Conservation (phyloP, 495 filamentous ascomycete genomes). For the Daldinia decipiens region DNA sequence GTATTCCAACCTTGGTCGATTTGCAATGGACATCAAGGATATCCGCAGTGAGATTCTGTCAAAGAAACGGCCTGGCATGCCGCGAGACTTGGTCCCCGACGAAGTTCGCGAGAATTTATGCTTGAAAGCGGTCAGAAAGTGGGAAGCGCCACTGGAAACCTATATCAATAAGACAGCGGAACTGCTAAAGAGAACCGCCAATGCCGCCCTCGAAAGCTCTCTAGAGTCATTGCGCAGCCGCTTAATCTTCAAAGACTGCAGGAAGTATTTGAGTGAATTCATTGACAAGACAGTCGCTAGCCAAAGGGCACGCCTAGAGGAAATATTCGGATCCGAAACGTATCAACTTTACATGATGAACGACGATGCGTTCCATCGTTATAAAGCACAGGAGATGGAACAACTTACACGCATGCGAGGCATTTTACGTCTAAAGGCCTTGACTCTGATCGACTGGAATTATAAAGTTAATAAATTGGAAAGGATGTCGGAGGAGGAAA, state of each 20-base stretch:
- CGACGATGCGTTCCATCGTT: slow-evolving; percentile 49
- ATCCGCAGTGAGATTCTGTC: slow-evolving; percentile 51
- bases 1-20: slow-evolving; percentile 37
- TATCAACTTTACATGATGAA: slow-evolving; percentile 57
- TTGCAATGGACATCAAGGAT: slow-evolving; percentile 46
- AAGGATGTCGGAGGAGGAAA: slow-evolving; percentile 55
- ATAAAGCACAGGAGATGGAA: slow-evolving; percentile 51
- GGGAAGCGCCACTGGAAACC: slow-evolving; percentile 47
- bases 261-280: slow-evolving; percentile 48
- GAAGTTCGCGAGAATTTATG: slow-evolving; percentile 56
- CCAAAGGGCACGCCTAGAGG: slow-evolving; percentile 43
- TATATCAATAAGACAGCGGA: slow-evolving; percentile 53
- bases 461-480: slow-evolving; percentile 35
- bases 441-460: slow-evolving; percentile 47
- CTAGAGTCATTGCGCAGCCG: slow-evolving; percentile 53
- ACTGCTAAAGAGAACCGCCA: slow-evolving; percentile 47
- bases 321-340: slow-evolving; percentile 53
- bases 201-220: slow-evolving; percentile 47
- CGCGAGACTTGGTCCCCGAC: slow-evolving; percentile 52
- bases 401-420: slow-evolving; percentile 49
- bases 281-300: slow-evolving; percentile 44
- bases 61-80: slow-evolving; percentile 57
- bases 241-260: slow-evolving; percentile 52
- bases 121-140: slow-evolving; percentile 50
- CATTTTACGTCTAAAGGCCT: slow-evolving; percentile 51